Base-by-base conservation (phyloP, 2,329 filamentous ascomycete genomes). In the Hypoxylon sp. region DNA sequence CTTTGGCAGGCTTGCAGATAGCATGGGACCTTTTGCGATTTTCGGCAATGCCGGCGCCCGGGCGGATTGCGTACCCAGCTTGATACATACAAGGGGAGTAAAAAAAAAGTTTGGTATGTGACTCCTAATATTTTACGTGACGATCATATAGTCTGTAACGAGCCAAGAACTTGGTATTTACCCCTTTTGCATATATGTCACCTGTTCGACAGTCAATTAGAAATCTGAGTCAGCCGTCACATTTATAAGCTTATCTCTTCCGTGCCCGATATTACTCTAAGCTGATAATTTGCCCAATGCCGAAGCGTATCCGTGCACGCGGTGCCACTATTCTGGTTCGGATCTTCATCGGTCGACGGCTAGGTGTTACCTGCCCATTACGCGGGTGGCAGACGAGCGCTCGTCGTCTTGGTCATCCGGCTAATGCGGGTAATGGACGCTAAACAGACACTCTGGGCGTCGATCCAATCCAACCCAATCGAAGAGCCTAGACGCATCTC, bases 271-370 rank as follows among this genome's bases (percentile, higher is more conserved):
- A 43, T 43, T 21, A 43, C 14, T 4, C 38, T 9, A 43, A 11
- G 38, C 38, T 43, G 17, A 43, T 43, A 19, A n/a, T n/a, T 2
- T 43, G 17, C 38, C 38, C 17, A 43, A 43, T 43, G 17, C 38
- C 38, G 38, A 43, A 2, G 11, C 5, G 38, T 11, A 21, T 10
- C 38, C 38, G 38, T 21, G 14, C 17, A 11, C 38, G 38, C 38
- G 38, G 38, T 43, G 38, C 38, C 38, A 19, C 38, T 19, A 11
- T 43, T 43, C 38, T 17, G 38, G 38, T 21, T 43, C 38, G 38
- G 38, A 43, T 43, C 38, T 17, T 43, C 38, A 43, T 43, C 38
- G 38, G 38, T 43, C 17, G 38, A 43, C 38, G 17, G 38, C 28
- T 43, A 21, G 17, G 14, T 43, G 38, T 43, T 21, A 43, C 17